These are phyloP conservation scores for Solanum corneliomulleri DNA, from an alignment of 257 asterid genomes.

Conservation along the genomic window DNA sequence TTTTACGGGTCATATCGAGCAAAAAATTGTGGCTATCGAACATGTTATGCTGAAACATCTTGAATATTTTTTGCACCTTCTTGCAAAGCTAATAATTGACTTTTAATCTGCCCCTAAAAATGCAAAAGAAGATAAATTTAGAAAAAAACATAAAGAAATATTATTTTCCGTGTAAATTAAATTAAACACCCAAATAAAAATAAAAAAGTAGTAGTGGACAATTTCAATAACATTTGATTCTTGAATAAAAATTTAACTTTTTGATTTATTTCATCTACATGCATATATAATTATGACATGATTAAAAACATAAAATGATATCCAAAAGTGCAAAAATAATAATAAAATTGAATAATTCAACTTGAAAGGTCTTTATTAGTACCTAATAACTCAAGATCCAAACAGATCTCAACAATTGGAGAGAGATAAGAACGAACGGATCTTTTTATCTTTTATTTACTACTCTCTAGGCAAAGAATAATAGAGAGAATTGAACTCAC, in stretches of 20 bases:
- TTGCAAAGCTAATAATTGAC: not conserved
- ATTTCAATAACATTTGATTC: not conserved
- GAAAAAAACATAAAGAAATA: not conserved
- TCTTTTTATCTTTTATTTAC: not conserved
- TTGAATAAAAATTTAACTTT: not conserved
- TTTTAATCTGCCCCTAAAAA: not conserved
- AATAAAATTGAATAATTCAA: not conserved
- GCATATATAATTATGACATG: not conserved
- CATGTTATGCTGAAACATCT: conserved; percentile 66
- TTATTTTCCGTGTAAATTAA: too few relatives aligned
- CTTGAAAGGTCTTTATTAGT: not conserved
- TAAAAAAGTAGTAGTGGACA: too few relatives aligned
- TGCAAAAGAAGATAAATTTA: not conserved
- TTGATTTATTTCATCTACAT: not conserved
- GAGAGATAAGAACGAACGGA: not conserved
- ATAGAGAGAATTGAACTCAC: not conserved
- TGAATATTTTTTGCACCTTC: not conserved
- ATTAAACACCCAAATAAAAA: not conserved
- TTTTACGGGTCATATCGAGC: conserved; percentile 44
- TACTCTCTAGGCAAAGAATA: not conserved
- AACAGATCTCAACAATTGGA: not conserved
- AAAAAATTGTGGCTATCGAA: conserved; percentile 50
- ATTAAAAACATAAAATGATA: not conserved
- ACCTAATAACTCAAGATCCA: not conserved
- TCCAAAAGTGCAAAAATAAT: not conserved